Evolutionary conservation across 2,329 filamentous ascomycete species (phyloP).

Genomic region (Hymenoscyphus albidus): DNA sequence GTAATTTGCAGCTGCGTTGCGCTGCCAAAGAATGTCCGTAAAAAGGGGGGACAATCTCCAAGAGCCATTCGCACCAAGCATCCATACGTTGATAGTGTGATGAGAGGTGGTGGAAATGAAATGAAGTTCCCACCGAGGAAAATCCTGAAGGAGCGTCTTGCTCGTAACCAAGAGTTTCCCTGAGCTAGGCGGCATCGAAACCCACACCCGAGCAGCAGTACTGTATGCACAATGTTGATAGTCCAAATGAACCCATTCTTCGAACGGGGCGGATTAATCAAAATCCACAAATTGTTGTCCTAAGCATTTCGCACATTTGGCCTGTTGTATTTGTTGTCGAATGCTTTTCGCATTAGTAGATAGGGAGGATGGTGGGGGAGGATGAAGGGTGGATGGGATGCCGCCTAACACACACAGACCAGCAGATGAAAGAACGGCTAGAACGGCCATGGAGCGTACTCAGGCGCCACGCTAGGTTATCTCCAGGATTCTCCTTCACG

Average conservation of each 20-base stretch:
- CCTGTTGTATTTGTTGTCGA: background rate
- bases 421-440: background rate
- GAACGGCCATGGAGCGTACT: background rate
- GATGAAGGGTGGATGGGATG: background rate
- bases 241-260: too few species aligned
- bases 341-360: background rate
- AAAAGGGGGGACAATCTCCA: background rate
- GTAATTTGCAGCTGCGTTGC: background rate
- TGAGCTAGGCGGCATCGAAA: background rate
- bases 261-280: background rate
- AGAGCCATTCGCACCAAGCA: background rate
- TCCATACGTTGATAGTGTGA: background rate
- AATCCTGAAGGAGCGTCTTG: conserved; percentile 1
- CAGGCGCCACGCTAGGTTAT: background rate
- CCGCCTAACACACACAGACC: background rate
- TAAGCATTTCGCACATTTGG: background rate
- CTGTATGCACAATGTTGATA: background rate
- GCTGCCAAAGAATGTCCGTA: background rate
- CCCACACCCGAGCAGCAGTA: background rate
- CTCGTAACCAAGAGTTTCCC: background rate
- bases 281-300: background rate
- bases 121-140: background rate
- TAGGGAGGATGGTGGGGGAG: background rate
- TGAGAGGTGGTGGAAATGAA: background rate
- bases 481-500: background rate